These are phyloP conservation scores for Elaphomyces granulatus DNA, from an alignment of 495 filamentous ascomycete species.

Conservation along the genomic window DNA sequence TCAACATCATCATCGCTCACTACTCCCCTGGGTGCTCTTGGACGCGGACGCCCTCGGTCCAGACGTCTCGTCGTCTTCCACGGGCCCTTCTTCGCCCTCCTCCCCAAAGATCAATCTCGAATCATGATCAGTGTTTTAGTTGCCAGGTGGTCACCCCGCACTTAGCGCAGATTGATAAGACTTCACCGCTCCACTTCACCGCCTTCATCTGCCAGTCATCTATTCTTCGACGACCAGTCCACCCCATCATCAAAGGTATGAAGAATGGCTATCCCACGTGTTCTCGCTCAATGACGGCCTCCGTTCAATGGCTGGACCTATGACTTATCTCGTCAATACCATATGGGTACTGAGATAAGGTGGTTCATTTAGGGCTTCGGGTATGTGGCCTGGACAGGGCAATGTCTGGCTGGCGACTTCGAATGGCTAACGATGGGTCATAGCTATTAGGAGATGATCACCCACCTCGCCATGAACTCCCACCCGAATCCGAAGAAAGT, in stretches of 20 bases:
- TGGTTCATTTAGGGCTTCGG: slow-evolving; percentile 97
- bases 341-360: too few species aligned
- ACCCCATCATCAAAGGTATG: slow-evolving; percentile 48
- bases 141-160: too few species aligned
- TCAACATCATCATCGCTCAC: slow-evolving; percentile 32
- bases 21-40: slow-evolving; percentile 22
- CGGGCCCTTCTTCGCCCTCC: neutral
- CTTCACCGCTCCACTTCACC: slow-evolving; percentile 2
- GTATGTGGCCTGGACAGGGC: slow-evolving; percentile 97
- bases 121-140: slow-evolving; percentile 36
- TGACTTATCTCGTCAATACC: too few species aligned
- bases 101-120: neutral
- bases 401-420: neutral
- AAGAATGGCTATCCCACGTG: too few species aligned
- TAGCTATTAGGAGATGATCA: slow-evolving; percentile 99
- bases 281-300: too few species aligned
- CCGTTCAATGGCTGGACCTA: too few species aligned
- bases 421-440: slow-evolving; percentile 2
- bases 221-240: slow-evolving; percentile 30
- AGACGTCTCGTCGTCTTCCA: too few species aligned
- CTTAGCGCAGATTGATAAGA: too few species aligned
- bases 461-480: slow-evolving; percentile 95
- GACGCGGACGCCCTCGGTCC: slow-evolving; percentile 2
- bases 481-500: slow-evolving; percentile 97
- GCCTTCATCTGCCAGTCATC: slow-evolving; percentile 5